Base-by-base conservation (phyloP, 2,329 filamentous ascomycete species). In the Chaetomium strumarium region DNA sequence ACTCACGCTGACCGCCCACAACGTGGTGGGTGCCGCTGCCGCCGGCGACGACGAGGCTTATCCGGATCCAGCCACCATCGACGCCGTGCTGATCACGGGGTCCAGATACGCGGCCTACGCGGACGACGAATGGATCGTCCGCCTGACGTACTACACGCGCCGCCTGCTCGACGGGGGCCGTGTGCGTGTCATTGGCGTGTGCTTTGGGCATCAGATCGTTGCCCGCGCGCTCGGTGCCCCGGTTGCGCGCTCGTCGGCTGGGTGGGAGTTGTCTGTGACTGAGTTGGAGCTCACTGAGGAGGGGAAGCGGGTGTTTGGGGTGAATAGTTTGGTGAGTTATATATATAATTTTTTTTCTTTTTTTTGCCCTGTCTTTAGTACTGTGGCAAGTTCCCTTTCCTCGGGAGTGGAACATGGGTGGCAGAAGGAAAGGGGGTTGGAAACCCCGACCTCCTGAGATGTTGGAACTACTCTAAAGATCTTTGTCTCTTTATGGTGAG, bases 21-120 rank as follows among this genome's bases (percentile, higher is more conserved):
- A 44, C 29, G 42, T 44, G n/a, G 31, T 44, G 9, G 5, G 12
- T 29, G 29, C 14, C 24, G n/a, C n/a, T n/a, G n/a, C n/a, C n/a
- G n/a, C n/a, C n/a, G n/a, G n/a, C n/a, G 24, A 7, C 30, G 42
- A 34, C 29, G 12, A 13, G 3, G 42, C 9, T 7, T 44, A 44
- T n/a, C 42, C 42, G 16, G 42, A 44, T n/a, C 42, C 42, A 14
- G 42, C 19, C n/a, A 17, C 42, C 42, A 44, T 44, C n/a, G 42
- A 44, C 31, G 42, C 42, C 30, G 42, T 44, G 42, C 29, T 44
- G 9, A 44, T 44, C 30, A 44, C 42, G 42, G 42, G 42, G n/a
- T 44, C 42, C 7, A 13, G 42, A 2, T 10, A 16, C 42, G 4
- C 42, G 30, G 42, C 42, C 2, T 44, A 33, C 16, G 29, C n/a